Percentiles rank a stretch among this genome's conserved stretches.
These are phyloP conservation scores for Lecanosticta acicola DNA, from an alignment of 2,329 filamentous ascomycete genomes.

Conservation along the genomic window DNA sequence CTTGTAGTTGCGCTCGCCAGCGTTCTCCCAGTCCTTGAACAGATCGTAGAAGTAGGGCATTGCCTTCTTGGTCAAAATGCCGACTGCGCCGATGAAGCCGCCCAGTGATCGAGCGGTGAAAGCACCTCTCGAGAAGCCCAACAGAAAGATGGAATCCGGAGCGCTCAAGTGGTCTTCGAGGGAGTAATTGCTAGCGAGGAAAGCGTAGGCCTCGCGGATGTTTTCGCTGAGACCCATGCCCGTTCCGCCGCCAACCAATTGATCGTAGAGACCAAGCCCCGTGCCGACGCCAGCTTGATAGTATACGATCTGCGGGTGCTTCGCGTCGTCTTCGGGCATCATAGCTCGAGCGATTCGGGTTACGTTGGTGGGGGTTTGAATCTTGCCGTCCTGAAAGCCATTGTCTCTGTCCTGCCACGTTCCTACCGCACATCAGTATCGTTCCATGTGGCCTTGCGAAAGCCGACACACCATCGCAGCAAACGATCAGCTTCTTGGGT, in stretches of 20 bases:
- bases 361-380: conserved; percentile 33
- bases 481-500: conserved; percentile 26
- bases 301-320: conserved; percentile 36
- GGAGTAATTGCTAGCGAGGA: conserved; percentile 56
- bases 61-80: conserved; percentile 35
- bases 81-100: conserved; percentile 42
- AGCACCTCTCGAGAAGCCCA: conserved; percentile 44
- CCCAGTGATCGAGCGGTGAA: conserved; percentile 41
- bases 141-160: conserved; percentile 41
- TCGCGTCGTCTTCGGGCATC: conserved; percentile 29
- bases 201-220: conserved; percentile 58
- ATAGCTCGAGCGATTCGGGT: conserved; percentile 34
- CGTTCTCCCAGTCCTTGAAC: conserved; percentile 32
- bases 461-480: conserved; percentile 22
- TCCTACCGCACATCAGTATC: conserved; percentile 10
- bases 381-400: conserved; percentile 26
- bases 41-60: conserved; percentile 33
- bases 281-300: conserved; percentile 36
- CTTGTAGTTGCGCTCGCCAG: conserved; percentile 24
- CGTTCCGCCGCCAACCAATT: conserved; percentile 31
- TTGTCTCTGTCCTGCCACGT: conserved; percentile 35
- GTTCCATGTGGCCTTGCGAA: not conserved
- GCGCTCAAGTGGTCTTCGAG: conserved; percentile 25
- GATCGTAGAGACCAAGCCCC: conserved; percentile 30
- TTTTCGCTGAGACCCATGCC: conserved; percentile 38